Evolutionary conservation across 495 filamentous ascomycete genomes (phyloP).

Genomic region (Thozetella sp.): DNA sequence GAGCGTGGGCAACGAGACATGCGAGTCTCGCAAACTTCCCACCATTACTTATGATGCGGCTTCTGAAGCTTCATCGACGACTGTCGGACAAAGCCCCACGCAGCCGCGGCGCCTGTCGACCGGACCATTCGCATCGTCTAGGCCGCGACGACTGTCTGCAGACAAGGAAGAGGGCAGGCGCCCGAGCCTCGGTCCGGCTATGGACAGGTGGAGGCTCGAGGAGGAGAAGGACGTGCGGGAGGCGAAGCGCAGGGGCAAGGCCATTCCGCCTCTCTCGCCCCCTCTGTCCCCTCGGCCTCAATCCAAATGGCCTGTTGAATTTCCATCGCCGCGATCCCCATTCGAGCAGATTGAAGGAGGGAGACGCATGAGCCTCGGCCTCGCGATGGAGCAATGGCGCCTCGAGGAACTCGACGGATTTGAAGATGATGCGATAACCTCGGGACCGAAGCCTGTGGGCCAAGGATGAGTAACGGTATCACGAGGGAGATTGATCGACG

Average conservation of each 20-base stretch:
- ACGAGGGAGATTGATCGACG: no score
- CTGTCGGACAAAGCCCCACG: background rate
- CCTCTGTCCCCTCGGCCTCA: background rate
- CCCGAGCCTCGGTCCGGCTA: background rate
- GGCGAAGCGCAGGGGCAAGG: background rate
- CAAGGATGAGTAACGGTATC: no score
- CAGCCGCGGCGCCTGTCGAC: background rate
- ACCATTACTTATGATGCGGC: background rate
- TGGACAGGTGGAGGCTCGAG: background rate
- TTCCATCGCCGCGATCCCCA: background rate
- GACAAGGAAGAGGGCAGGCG: background rate
- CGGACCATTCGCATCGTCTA: background rate
- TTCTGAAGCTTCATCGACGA: background rate
- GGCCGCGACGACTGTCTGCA: background rate
- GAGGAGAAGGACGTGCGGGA: background rate
- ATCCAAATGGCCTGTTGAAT: background rate
- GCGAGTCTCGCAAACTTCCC: background rate
- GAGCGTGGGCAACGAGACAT: background rate
- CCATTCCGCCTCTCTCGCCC: background rate
- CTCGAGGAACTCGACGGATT: no score
- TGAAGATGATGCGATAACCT: no score
- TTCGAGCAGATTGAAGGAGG: background rate
- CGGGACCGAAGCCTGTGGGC: no score
- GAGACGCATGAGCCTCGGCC: background rate
- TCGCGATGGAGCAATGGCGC: background rate